Evolutionary conservation across 306 rosid species (phyloP).

Genomic region (Heteromeles arbutifolia): DNA sequence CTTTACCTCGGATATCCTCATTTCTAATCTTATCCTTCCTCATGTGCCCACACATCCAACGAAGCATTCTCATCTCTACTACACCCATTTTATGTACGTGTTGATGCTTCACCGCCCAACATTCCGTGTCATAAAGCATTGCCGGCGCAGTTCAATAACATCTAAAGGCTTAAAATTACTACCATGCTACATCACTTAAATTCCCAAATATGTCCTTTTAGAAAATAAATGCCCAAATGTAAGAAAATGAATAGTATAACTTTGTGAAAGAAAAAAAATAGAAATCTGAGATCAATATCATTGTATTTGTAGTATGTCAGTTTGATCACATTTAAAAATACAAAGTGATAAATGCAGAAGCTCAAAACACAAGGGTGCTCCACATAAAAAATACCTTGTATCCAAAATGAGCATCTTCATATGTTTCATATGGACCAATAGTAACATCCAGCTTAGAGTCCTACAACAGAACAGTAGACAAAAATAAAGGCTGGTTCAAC

Average conservation of each 20-base stretch:
- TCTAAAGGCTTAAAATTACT: background rate
- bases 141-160: background rate
- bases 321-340: slow-evolving; percentile 1
- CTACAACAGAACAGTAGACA: slow-evolving; percentile 26
- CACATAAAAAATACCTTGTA: slow-evolving; percentile 52
- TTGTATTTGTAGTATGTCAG: background rate
- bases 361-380: background rate
- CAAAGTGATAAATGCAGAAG: background rate
- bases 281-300: background rate
- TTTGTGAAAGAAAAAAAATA: background rate
- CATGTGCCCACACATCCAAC: too few relatives aligned
- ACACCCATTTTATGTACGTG: too few relatives aligned
- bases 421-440: slow-evolving; percentile 95
- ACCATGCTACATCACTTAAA: background rate
- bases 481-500: slow-evolving; percentile 3
- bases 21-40: too few relatives aligned
- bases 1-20: too few relatives aligned
- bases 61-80: too few relatives aligned
- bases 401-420: slow-evolving; percentile 84
- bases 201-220: background rate
- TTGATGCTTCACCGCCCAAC: too few relatives aligned
- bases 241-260: slow-evolving; percentile 7
- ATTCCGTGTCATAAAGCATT: too few relatives aligned
- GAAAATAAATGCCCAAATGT: background rate
- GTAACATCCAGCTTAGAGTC: slow-evolving; percentile 88